Conservation (phyloP, 306 rosid species). For the Leucaena leucocephala region DNA sequence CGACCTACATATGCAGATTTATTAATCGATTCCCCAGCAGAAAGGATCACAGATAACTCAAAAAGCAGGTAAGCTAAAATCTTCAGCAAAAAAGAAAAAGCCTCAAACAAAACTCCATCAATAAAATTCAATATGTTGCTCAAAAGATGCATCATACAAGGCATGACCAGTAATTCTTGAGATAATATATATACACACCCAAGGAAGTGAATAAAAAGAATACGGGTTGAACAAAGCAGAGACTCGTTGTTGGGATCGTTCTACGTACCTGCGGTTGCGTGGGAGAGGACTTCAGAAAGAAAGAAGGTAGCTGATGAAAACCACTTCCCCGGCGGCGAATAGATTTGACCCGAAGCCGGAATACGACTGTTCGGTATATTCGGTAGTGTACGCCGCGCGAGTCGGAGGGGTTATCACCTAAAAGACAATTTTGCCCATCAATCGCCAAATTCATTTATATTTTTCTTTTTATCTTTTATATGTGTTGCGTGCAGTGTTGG, state of each 20-base stretch:
- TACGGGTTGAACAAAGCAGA: not conserved
- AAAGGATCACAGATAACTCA: constrained; percentile 31
- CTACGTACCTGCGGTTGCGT: constrained; percentile 11
- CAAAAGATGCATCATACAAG: constrained; percentile 20
- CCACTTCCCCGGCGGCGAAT: not conserved
- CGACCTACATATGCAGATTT: constrained; percentile 10
- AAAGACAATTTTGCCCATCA: constrained; percentile 32
- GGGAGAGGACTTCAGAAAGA: constrained; percentile 14
- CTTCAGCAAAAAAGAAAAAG: not conserved
- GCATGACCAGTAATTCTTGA: constrained; percentile 10
- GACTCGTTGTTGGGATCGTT: not conserved
- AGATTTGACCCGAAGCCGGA: constrained; percentile 29
- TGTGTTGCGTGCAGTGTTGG: too few species aligned
- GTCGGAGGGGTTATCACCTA: not conserved
- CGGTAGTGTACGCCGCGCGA: constrained; percentile 17
- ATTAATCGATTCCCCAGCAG: constrained; percentile 5
- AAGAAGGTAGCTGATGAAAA: constrained; percentile 16
- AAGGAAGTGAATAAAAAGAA: not conserved
- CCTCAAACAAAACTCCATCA: not conserved
- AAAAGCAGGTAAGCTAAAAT: constrained; percentile 2
- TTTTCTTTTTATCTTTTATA: too few species aligned
- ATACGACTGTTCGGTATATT: constrained; percentile 33
- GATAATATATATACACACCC: not conserved
- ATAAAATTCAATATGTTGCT: constrained; percentile 24
- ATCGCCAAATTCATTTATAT: too few species aligned